Conservation (phyloP, 768 basidiomycete species). For the Cubamyces sp. region DNA sequence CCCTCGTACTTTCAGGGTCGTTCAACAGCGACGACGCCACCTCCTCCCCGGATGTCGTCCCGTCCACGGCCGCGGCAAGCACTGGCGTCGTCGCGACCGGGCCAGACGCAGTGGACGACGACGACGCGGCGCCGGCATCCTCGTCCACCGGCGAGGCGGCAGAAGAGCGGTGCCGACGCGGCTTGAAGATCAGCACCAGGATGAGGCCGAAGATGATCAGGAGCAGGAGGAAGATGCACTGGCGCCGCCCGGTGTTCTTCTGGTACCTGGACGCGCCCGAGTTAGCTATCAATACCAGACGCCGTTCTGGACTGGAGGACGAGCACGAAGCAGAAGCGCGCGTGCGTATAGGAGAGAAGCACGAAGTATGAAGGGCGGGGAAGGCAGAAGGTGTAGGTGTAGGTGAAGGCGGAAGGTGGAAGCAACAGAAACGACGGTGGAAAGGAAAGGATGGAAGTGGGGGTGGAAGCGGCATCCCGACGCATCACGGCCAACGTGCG, state of each 20-base stretch:
- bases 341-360: background rate
- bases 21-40: background rate
- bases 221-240: slow-evolving; percentile 90
- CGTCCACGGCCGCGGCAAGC: no score
- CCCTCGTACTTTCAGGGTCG: background rate
- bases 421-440: background rate
- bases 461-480: background rate
- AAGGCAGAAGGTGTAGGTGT: background rate
- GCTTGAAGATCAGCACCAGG: slow-evolving; percentile 91
- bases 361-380: background rate
- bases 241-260: slow-evolving; percentile 88
- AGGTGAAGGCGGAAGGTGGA: background rate
- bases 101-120: slow-evolving; percentile 57
- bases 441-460: background rate
- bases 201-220: slow-evolving; percentile 89
- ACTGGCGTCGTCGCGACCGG: slow-evolving; percentile 31
- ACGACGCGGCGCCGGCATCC: slow-evolving; percentile 48
- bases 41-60: no score
- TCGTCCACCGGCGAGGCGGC: slow-evolving; percentile 17
- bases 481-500: background rate
- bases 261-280: slow-evolving; percentile 70
- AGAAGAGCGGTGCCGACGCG: slow-evolving; percentile 55
- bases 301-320: background rate
- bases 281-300: background rate
- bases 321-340: slow-evolving; percentile 4